Base-by-base conservation (phyloP, 2,329 filamentous ascomycete species). In the Arthrobotrys pseudoclavata region DNA sequence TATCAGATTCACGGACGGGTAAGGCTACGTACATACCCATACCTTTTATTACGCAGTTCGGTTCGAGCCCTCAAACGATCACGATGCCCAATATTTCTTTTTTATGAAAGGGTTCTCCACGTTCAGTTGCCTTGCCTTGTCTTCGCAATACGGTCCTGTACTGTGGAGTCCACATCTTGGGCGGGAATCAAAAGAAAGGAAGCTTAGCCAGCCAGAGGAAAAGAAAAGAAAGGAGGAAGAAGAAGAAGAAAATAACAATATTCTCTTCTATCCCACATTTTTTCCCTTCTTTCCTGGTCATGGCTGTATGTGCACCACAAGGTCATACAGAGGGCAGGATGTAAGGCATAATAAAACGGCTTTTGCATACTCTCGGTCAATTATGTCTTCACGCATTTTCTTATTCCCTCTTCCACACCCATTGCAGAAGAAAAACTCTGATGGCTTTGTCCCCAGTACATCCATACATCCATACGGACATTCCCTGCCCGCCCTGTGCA, bases 261-360 rank as follows among this genome's bases (percentile, higher is more conserved):
- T 10, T 31, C 42, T 31, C 13, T 37, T 42, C 50, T 37, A 72
- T 60, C 50, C 69, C 50, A 48, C 61, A 50, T 62, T 72, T 63
- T 57, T 61, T 55, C 52, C 12, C 22, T 13, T 52, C 60, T 64
- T 40, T 37, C 34, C 37, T 47, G 22, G 50, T 42, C 63, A 48
- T 50, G 34, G 55, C 55, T 40, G 34, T 34, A 45, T 40, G 42
- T 45, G 40, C 40, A 42, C 40, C 53, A 60, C 60, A 62, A 71
- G 69, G 69, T 37, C 69, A 52, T 40, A 60, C 47, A 66, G 24
- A 64, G 60, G 69, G 62, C 70, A 63, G 63, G n/a, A 63, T 64
- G 70, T 68, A 68, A 75, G 70, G 69, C 69, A 72, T 72, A 71
- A 64, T 34, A 72, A 63, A 66, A 37, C 45, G 42, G n/a, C 20